A percentile compares a stretch with the other conserved stretches of the same genome.
Conservation (phyloP, 495 filamentous ascomycete species). For the Staphylotrichum longicolle region DNA sequence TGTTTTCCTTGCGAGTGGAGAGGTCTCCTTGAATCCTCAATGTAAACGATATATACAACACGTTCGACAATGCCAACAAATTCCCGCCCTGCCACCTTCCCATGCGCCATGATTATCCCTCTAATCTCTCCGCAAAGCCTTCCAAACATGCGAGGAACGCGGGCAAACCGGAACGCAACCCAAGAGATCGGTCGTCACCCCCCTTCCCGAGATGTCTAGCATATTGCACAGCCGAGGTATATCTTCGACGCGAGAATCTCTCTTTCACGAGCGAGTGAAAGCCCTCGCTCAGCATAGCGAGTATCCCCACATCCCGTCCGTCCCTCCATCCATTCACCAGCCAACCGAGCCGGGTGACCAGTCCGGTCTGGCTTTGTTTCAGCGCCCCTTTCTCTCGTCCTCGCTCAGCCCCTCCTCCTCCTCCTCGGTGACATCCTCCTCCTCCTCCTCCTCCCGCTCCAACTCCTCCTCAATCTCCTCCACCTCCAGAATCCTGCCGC, state of each 20-base stretch:
- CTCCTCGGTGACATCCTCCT: conserved; percentile 29
- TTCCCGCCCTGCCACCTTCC: neutral
- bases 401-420: conserved; percentile 15
- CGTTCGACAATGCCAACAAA: neutral
- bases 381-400: neutral
- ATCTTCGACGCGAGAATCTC: too few relatives aligned
- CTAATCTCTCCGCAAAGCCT: neutral
- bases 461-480: conserved; percentile 49
- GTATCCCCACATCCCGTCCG: too few relatives aligned
- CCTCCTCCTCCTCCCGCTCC: conserved; percentile 38
- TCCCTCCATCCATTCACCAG: too few relatives aligned
- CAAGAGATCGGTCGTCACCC: neutral
- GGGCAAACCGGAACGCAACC: neutral
- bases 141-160: neutral
- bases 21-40: too few relatives aligned
- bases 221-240: too few relatives aligned
- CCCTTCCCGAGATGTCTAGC: too few relatives aligned
- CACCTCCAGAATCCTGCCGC: conserved; percentile 40
- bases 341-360: too few relatives aligned
- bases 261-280: too few relatives aligned
- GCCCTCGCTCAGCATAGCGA: neutral
- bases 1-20: too few relatives aligned
- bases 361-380: too few relatives aligned
- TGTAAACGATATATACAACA: too few relatives aligned
- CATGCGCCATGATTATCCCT: neutral